These are phyloP conservation scores for Aphanomyces stellatus DNA, from an alignment of 352 stramenopile species.

Conservation along the genomic window DNA sequence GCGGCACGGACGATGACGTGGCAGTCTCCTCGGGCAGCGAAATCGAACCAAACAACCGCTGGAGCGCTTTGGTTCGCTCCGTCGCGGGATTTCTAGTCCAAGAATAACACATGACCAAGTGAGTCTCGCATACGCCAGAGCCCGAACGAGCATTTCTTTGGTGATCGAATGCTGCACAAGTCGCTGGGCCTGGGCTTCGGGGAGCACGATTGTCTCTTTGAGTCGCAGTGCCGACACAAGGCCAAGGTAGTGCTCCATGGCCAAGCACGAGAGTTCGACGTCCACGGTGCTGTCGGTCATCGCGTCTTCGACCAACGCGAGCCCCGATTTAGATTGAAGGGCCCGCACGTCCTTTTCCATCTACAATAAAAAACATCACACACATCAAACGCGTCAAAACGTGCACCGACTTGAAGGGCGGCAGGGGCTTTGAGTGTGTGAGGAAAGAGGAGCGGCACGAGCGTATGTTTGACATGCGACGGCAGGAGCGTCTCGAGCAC, in stretches of 20 bases:
- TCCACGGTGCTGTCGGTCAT: slow-evolving; percentile 57
- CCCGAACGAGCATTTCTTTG: slow-evolving; percentile 66
- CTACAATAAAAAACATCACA: slow-evolving; percentile 27
- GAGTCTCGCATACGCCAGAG: slow-evolving; percentile 33
- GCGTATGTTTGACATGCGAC: slow-evolving; percentile 55
- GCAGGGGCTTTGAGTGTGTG: slow-evolving; percentile 37
- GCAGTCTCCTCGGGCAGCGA: background rate
- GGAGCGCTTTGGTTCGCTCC: background rate
- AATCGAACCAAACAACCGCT: background rate
- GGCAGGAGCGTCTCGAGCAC: slow-evolving; percentile 75
- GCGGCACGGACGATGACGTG: background rate
- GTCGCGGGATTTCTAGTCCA: slow-evolving; percentile 1
- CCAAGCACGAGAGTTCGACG: slow-evolving; percentile 56
- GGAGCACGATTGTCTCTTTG: slow-evolving; percentile 35
- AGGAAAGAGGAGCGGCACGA: slow-evolving; percentile 67
- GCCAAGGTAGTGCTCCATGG: slow-evolving; percentile 73
- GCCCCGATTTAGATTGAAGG: slow-evolving; percentile 38
- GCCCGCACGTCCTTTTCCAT: slow-evolving; percentile 46
- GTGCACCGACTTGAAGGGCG: slow-evolving; percentile 41
- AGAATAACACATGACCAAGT: background rate
- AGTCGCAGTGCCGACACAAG: slow-evolving; percentile 36
- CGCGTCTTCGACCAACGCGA: slow-evolving; percentile 59
- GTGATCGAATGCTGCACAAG: slow-evolving; percentile 54
- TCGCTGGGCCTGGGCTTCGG: slow-evolving; percentile 43
- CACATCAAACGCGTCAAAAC: background rate